A percentile compares a stretch with the other conserved stretches of the same genome.
Conservation (phyloP, 768 basidiomycete genomes). For the Mycena crocata region DNA sequence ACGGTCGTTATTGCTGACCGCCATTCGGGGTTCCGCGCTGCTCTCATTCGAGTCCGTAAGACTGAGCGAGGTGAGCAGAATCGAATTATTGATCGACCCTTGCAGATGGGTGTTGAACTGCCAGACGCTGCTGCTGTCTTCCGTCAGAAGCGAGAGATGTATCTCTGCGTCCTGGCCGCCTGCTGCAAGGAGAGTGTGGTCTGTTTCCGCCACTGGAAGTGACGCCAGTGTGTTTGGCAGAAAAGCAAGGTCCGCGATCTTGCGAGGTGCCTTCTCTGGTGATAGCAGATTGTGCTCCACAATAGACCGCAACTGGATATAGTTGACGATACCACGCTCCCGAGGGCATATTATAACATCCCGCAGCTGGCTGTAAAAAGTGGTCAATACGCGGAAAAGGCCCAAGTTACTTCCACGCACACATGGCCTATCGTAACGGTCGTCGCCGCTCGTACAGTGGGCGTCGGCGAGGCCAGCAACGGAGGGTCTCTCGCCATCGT, state of each 20-base stretch:
- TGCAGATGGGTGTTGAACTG: conserved; percentile 63
- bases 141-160: conserved; percentile 63
- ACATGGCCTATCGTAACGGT: conserved; percentile 71
- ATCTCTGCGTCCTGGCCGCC: conserved; percentile 82
- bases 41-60: conserved; percentile 70
- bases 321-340: conserved; percentile 73
- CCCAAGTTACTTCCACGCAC: conserved; percentile 49
- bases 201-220: conserved; percentile 60
- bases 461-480: conserved; percentile 55
- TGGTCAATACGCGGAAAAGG: conserved; percentile 22
- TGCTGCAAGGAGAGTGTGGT: conserved; percentile 75
- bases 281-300: conserved; percentile 67
- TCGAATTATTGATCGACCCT: conserved; percentile 87
- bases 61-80: conserved; percentile 72
- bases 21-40: conserved; percentile 79
- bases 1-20: conserved; percentile 89
- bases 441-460: conserved; percentile 54
- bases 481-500: conserved; percentile 63
- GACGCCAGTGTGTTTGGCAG: conserved; percentile 73
- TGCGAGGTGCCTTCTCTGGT: conserved; percentile 55
- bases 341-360: conserved; percentile 83
- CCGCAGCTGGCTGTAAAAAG: conserved; percentile 70
- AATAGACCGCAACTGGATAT: conserved; percentile 64
- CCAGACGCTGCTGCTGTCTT: conserved; percentile 52
- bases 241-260: conserved; percentile 67